phyloP scores from a whole-genome alignment of 1,139 yeast species.

The Blastobotrys malaysiensis region DNA sequence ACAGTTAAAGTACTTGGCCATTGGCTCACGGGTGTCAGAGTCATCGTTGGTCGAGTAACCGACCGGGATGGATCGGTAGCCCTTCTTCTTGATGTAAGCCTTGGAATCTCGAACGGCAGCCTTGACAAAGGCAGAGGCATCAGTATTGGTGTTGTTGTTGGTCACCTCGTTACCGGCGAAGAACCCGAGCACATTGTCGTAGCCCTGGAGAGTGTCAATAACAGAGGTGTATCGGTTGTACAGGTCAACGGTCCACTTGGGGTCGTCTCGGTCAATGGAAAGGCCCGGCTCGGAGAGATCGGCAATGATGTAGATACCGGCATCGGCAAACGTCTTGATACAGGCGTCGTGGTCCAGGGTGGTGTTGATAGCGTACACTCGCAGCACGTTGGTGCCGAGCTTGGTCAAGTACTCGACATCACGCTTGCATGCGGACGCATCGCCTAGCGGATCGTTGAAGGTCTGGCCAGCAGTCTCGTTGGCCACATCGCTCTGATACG shows the following conservation, averaged over 20 bases:
- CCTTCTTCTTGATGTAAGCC: slow-evolving; percentile 54
- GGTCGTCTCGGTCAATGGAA: slow-evolving; percentile 80
- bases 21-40: slow-evolving; percentile 40
- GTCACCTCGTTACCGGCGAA: slow-evolving; percentile 95
- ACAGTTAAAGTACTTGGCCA: slow-evolving; percentile 82
- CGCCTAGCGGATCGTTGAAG: slow-evolving; percentile 68
- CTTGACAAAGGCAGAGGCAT: slow-evolving; percentile 65
- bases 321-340: slow-evolving; percentile 83
- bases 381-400: slow-evolving; percentile 72
- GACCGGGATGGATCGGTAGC: slow-evolving; percentile 71
- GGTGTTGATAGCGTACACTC: slow-evolving; percentile 85
- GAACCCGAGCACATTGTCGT: slow-evolving; percentile 83
- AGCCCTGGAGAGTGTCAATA: slow-evolving; percentile 70
- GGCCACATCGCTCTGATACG: slow-evolving; percentile 52
- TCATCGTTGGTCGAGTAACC: slow-evolving; percentile 99
- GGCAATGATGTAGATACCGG: slow-evolving; percentile 84
- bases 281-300: slow-evolving; percentile 84
- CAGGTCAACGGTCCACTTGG: slow-evolving; percentile 53
- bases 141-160: slow-evolving; percentile 74
- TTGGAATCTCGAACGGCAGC: slow-evolving; percentile 83
- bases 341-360: slow-evolving; percentile 78
- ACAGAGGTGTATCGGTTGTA: slow-evolving; percentile 48
- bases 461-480: slow-evolving; percentile 43
- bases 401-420: slow-evolving; percentile 66
- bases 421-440: slow-evolving; percentile 61